These are phyloP conservation scores for Nothophytophthora sp. DNA, from an alignment of 352 stramenopile species.

Conservation along the genomic window DNA sequence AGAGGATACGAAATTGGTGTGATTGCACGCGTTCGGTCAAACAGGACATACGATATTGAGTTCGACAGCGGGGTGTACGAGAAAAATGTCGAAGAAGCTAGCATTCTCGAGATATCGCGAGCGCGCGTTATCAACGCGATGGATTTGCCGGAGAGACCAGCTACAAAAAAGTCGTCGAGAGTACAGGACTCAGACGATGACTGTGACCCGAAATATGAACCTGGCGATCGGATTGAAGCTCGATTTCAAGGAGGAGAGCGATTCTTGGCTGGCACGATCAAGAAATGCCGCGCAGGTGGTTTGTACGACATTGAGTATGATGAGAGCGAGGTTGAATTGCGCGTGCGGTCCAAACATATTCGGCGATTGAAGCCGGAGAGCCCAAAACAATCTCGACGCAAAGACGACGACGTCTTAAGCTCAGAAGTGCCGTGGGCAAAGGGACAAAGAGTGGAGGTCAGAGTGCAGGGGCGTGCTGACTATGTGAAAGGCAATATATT, in stretches of 20 bases:
- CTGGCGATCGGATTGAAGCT: constrained; percentile 51
- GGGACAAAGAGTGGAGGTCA: constrained; percentile 60
- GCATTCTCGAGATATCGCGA: constrained; percentile 41
- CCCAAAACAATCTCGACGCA: constrained; percentile 19
- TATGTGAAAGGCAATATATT: constrained; percentile 57
- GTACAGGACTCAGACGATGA: constrained; percentile 18
- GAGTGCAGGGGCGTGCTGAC: constrained; percentile 42
- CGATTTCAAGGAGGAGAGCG: constrained; percentile 37
- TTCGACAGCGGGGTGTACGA: constrained; percentile 63
- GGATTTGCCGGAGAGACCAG: constrained; percentile 13
- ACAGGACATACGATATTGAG: constrained; percentile 69
- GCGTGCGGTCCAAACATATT: constrained; percentile 51
- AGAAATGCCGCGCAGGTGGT: constrained; percentile 30
- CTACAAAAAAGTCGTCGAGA: constrained; percentile 6
- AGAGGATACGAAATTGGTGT: constrained; percentile 51
- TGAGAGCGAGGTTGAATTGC: constrained; percentile 62
- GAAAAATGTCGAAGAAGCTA: constrained; percentile 52
- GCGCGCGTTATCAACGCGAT: constrained; percentile 33
- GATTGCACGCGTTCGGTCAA: constrained; percentile 46
- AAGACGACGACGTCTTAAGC: constrained; percentile 29
- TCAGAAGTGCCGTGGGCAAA: constrained; percentile 43
- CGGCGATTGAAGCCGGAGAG: constrained; percentile 36
- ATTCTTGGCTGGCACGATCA: constrained; percentile 50
- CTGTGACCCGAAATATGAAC: constrained; percentile 20
- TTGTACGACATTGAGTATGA: constrained; percentile 60